Conservation (phyloP, 2,329 filamentous ascomycete species). For the Rachicladosporium sp. region DNA sequence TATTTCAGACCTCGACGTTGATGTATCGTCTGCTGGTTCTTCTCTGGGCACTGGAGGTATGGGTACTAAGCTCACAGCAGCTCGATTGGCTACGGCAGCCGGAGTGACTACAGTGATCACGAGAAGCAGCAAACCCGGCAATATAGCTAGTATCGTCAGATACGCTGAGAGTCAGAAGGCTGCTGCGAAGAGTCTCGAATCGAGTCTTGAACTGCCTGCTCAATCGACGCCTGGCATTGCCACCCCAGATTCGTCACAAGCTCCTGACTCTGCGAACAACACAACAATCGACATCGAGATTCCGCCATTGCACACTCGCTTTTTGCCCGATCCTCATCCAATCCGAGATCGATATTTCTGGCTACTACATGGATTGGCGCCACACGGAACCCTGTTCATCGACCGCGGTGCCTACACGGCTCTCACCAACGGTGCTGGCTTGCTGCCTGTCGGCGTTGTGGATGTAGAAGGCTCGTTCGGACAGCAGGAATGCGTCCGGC, state of each 20-base stretch:
- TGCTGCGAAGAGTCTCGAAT: constrained; percentile 16
- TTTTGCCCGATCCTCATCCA: constrained; percentile 70
- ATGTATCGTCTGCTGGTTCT: constrained; percentile 84
- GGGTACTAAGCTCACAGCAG: constrained; percentile 93
- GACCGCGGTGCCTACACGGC: constrained; percentile 79
- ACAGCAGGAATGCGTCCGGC: constrained; percentile 80
- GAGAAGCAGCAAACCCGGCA: constrained; percentile 81
- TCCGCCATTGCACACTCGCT: constrained; percentile 72
- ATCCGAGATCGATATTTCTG: constrained; percentile 94
- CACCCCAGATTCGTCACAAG: neutral
- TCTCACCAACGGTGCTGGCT: constrained; percentile 67
- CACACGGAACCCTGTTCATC: constrained; percentile 85
- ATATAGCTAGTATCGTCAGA: constrained; percentile 74
- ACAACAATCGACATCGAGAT: neutral
- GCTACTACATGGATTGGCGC: constrained; percentile 82
- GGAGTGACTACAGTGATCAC: constrained; percentile 96
- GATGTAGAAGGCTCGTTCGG: constrained; percentile 79
- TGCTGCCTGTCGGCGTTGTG: constrained; percentile 82
- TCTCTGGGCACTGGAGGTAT: constrained; percentile 88
- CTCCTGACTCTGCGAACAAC: constrained; percentile 4
- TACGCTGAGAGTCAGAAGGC: constrained; percentile 57
- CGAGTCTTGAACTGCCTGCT: constrained; percentile 13
- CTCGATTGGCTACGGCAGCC: constrained; percentile 79
- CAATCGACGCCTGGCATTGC: neutral
- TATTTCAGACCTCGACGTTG: constrained; percentile 67